Evolutionary conservation across 1,139 yeast species (phyloP).

Genomic region (Taphrina pruni): DNA sequence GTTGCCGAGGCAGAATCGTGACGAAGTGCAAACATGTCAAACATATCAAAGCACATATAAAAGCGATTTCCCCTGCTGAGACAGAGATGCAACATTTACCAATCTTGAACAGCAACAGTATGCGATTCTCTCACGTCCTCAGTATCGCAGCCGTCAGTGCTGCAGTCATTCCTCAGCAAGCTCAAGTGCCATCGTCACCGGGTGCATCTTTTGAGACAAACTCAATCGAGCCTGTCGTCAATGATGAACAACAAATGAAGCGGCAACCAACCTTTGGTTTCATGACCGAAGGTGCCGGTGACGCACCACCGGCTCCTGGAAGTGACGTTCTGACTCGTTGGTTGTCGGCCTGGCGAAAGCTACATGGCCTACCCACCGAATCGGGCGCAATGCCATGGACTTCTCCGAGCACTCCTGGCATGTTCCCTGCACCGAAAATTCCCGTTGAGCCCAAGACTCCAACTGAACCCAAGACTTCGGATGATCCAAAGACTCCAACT

Average conservation of each 20-base stretch:
- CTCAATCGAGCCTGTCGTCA: neutral
- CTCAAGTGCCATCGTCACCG: no score
- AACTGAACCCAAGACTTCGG: neutral
- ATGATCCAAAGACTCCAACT: no score
- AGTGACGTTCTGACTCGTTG: neutral
- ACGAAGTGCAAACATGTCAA: no score
- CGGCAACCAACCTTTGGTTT: slow-evolving; percentile 7
- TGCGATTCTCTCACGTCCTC: neutral
- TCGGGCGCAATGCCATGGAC: slow-evolving; percentile 8
- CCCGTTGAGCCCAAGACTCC: neutral
- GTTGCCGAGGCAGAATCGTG: no score
- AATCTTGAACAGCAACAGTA: neutral
- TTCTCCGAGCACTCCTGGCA: slow-evolving; percentile 3
- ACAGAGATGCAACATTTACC: neutral
- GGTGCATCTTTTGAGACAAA: neutral
- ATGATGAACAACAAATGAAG: neutral
- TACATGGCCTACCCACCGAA: slow-evolving; percentile 9
- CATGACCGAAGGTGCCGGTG: slow-evolving; percentile 1
- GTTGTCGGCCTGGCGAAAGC: slow-evolving; percentile 6
- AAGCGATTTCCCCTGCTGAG: neutral
- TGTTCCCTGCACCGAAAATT: neutral
- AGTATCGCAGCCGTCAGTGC: neutral
- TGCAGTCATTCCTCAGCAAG: neutral
- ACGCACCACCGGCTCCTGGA: neutral
- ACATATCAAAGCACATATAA: neutral